These are phyloP conservation scores for Gypsophila paniculata DNA, from an alignment of 179 eudicot genomes.

Conservation along the genomic window DNA sequence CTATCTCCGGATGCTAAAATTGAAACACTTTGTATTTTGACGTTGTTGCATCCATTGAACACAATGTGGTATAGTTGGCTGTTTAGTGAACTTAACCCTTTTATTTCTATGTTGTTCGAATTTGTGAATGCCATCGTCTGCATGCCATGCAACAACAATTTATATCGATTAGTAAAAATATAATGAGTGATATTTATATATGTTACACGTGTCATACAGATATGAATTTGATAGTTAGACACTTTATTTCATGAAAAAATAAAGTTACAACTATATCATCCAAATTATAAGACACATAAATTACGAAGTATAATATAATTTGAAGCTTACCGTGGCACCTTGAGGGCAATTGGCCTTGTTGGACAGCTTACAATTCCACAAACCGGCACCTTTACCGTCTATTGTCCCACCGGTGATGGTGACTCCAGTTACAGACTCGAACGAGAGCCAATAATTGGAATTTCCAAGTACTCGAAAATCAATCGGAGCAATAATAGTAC, in stretches of 20 bases:
- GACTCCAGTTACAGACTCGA: conserved; percentile 39
- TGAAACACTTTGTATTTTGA: conserved; percentile 18
- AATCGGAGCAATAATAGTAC: conserved; percentile 31
- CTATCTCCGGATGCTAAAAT: conserved; percentile 42
- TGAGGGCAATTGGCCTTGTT: conserved; percentile 38
- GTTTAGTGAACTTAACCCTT: conserved; percentile 32
- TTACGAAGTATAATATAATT: neutral
- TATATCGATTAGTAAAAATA: too few species aligned
- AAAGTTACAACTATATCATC: too few species aligned
- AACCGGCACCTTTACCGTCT: conserved; percentile 42
- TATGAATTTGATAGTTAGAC: too few species aligned
- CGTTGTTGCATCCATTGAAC: conserved; percentile 32
- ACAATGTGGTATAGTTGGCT: conserved; percentile 34
- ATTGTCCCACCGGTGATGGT: conserved; percentile 45
- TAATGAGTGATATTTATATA: too few species aligned
- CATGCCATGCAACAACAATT: neutral
- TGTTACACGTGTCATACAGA: too few species aligned
- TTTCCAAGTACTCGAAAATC: conserved; percentile 36
- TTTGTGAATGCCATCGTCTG: conserved; percentile 32
- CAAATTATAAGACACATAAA: too few species aligned
- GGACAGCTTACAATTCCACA: conserved; percentile 58
- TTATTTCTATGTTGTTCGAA: conserved; percentile 30
- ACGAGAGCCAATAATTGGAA: conserved; percentile 39
- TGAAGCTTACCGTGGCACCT: conserved; percentile 49
- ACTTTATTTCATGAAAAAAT: too few species aligned